phyloP scores from a whole-genome alignment of 2,329 filamentous ascomycete genomes.

The Hypoxylon sp. region DNA sequence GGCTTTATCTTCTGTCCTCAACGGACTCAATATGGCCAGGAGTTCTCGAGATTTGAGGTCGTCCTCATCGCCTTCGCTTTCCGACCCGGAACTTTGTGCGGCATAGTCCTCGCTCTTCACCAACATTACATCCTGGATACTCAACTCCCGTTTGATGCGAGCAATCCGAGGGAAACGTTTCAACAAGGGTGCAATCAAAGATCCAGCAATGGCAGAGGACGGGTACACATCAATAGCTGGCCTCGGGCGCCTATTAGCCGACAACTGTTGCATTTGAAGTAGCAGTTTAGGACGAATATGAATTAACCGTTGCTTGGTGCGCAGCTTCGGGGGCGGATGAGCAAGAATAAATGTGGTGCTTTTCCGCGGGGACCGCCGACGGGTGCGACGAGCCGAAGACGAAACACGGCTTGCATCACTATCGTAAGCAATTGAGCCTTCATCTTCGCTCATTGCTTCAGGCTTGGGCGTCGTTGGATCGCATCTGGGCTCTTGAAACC shows the following conservation, averaged over 20 bases:
- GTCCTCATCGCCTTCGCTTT: slow-evolving; percentile 59
- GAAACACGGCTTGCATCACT: slow-evolving; percentile 62
- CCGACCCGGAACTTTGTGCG: slow-evolving; percentile 53
- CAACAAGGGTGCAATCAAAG: slow-evolving; percentile 69
- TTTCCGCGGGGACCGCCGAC: slow-evolving; percentile 63
- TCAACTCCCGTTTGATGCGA: slow-evolving; percentile 72
- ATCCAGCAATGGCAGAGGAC: slow-evolving; percentile 69
- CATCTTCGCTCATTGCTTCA: slow-evolving; percentile 63
- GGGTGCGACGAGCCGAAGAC: slow-evolving; percentile 54
- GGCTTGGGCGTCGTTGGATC: slow-evolving; percentile 42
- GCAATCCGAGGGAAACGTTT: slow-evolving; percentile 75
- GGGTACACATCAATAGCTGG: slow-evolving; percentile 82
- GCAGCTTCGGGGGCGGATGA: slow-evolving; percentile 72
- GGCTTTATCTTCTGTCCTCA: slow-evolving; percentile 66
- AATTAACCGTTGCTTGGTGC: slow-evolving; percentile 73
- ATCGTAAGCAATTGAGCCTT: slow-evolving; percentile 59
- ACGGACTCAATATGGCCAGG: slow-evolving; percentile 76
- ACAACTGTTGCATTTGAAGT: slow-evolving; percentile 78
- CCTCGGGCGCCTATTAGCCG: slow-evolving; percentile 69
- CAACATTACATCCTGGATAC: slow-evolving; percentile 77
- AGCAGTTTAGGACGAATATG: slow-evolving; percentile 76
- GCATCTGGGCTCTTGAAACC: slow-evolving; percentile 47
- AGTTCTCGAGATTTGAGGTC: slow-evolving; percentile 62
- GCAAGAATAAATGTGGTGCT: slow-evolving; percentile 76
- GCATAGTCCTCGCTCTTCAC: slow-evolving; percentile 78